These are phyloP conservation scores for Populus deltoides DNA, from an alignment of 345 rosid genomes.

Conservation along the genomic window DNA sequence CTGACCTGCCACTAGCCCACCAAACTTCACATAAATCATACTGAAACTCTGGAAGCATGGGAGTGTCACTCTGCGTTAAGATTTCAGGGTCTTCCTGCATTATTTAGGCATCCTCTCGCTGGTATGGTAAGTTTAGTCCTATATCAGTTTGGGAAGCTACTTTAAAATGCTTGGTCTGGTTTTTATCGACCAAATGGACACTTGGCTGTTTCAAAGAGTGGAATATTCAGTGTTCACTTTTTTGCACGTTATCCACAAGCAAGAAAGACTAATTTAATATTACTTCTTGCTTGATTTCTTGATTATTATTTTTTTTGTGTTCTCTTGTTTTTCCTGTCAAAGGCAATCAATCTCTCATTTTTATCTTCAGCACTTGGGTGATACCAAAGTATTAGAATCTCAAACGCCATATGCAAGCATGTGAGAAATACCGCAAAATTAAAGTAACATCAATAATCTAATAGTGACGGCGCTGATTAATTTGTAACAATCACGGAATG, in stretches of 20 bases:
- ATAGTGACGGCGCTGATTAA: not conserved
- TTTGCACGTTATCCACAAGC: not conserved
- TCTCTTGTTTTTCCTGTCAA: not conserved
- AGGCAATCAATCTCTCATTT: not conserved
- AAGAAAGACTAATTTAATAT: not conserved
- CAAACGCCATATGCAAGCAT: slow-evolving; percentile 2
- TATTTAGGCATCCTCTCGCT: not conserved
- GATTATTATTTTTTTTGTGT: not conserved
- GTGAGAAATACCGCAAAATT: not conserved
- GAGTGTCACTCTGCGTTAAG: slow-evolving; percentile 15
- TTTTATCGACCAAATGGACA: not conserved
- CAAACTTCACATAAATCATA: slow-evolving; percentile 44
- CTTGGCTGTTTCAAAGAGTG: not conserved
- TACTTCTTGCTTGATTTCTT: not conserved
- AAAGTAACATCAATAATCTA: not conserved
- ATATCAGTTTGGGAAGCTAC: not conserved
- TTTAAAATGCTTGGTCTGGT: not conserved
- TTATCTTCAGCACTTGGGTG: not conserved
- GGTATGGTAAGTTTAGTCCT: not conserved
- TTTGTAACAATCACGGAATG: not conserved
- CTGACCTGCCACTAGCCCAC: slow-evolving; percentile 77
- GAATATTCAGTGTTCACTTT: not conserved
- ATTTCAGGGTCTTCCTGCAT: slow-evolving; percentile 8
- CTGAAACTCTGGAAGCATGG: slow-evolving; percentile 18
- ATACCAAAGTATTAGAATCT: not conserved